phyloP scores from a whole-genome alignment of 169 alveolate genomes.

The Cryptosporidium bovis region DNA sequence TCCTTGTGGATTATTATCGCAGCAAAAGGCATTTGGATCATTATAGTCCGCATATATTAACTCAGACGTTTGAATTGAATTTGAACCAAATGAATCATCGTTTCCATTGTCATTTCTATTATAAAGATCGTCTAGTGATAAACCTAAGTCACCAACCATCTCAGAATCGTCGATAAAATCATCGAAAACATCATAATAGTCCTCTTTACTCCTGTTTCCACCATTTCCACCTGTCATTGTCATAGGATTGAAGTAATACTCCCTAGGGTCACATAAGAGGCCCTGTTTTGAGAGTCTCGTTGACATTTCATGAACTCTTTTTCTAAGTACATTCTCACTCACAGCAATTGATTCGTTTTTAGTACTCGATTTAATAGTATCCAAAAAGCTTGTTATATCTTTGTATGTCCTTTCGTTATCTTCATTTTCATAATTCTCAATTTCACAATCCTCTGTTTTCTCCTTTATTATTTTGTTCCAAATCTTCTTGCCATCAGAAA shows the following conservation, averaged over 20 bases:
- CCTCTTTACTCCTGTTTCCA: conserved; percentile 53
- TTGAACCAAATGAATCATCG: conserved; percentile 25
- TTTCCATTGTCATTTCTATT: conserved; percentile 12
- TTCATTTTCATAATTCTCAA: conserved; percentile 22
- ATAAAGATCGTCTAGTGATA: conserved; percentile 64
- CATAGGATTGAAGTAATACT: conserved; percentile 71
- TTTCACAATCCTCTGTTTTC: background rate
- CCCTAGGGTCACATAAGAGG: conserved; percentile 62
- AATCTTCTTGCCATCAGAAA: background rate
- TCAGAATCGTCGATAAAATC: conserved; percentile 73
- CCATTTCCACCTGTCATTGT: conserved; percentile 65
- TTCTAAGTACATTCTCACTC: conserved; percentile 51
- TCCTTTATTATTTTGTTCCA: conserved; percentile 62
- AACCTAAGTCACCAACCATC: conserved; percentile 63
- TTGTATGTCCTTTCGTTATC: conserved; percentile 64
- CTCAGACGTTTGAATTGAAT: conserved; percentile 63
- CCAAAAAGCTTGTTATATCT: conserved; percentile 61
- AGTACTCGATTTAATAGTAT: conserved; percentile 50
- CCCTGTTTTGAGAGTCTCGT: conserved; percentile 72
- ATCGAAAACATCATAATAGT: conserved; percentile 71
- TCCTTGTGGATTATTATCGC: conserved; percentile 56
- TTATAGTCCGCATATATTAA: conserved; percentile 49
- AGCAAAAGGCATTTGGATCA: conserved; percentile 51
- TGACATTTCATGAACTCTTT: conserved; percentile 74
- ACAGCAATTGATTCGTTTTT: conserved; percentile 8